Conservation (phyloP, 2,329 filamentous ascomycete species). For the Thermochaetoides dissita region DNA sequence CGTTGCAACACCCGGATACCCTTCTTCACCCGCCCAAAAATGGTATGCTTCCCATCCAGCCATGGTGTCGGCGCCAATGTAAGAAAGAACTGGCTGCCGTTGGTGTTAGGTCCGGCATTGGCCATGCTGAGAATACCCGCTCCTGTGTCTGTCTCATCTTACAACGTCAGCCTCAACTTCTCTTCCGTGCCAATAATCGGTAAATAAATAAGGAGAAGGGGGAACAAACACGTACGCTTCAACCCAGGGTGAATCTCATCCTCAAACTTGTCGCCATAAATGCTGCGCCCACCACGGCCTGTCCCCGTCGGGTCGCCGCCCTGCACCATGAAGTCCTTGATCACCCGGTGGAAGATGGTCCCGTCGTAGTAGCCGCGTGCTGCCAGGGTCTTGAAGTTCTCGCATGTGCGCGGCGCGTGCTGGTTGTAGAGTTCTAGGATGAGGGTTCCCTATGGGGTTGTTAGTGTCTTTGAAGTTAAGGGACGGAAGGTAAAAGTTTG, state of each 20-base stretch:
- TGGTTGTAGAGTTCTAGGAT: slow-evolving; percentile 76
- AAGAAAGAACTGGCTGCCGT: slow-evolving; percentile 92
- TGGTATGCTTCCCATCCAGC: slow-evolving; percentile 93
- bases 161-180: no score
- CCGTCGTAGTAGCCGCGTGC: slow-evolving; percentile 76
- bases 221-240: slow-evolving; percentile 35
- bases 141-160: slow-evolving; percentile 47
- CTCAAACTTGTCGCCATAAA: slow-evolving; percentile 87
- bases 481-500: no score
- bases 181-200: neutral
- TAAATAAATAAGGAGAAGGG: neutral
- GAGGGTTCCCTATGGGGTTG: slow-evolving; percentile 53
- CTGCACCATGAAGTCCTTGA: slow-evolving; percentile 93
- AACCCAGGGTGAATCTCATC: slow-evolving; percentile 68
- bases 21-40: slow-evolving; percentile 79
- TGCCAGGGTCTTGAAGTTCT: slow-evolving; percentile 72
- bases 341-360: slow-evolving; percentile 84
- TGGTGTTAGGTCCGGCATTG: slow-evolving; percentile 83
- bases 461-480: neutral
- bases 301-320: slow-evolving; percentile 89
- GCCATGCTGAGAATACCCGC: slow-evolving; percentile 95
- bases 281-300: slow-evolving; percentile 73
- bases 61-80: slow-evolving; percentile 89
- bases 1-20: slow-evolving; percentile 75
- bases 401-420: slow-evolving; percentile 81